These are phyloP conservation scores for Akebia trifoliata DNA, from an alignment of 164 flowering plant species.

Conservation along the genomic window DNA sequence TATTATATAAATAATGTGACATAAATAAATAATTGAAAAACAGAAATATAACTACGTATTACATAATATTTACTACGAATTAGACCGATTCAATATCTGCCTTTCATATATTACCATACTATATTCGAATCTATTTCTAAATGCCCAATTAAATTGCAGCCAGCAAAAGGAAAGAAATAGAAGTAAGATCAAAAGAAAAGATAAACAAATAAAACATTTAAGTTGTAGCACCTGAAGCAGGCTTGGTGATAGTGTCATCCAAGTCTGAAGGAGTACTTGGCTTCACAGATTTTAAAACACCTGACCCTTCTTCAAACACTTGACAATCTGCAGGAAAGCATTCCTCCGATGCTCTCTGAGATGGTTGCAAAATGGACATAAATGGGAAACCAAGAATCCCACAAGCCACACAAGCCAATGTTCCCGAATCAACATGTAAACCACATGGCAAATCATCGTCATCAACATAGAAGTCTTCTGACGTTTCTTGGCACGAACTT, in stretches of 20 bases:
- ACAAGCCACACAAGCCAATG: constrained; percentile 92
- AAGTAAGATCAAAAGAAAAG: not conserved
- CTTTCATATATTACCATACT: too few relatives aligned
- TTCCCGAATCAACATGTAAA: constrained; percentile 85
- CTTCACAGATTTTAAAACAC: constrained; percentile 12
- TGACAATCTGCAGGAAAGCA: constrained; percentile 25
- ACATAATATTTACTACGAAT: too few relatives aligned
- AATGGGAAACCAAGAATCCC: constrained; percentile 97
- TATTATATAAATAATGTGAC: too few relatives aligned
- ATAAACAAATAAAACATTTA: constrained; percentile 7
- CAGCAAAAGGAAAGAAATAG: not conserved
- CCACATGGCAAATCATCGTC: constrained; percentile 71
- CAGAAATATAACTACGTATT: too few relatives aligned
- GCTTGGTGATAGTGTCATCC: constrained; percentile 15
- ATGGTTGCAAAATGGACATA: constrained; percentile 87
- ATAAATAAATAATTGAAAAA: too few relatives aligned
- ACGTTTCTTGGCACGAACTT: constrained; percentile 36
- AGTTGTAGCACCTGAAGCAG: constrained; percentile 38
- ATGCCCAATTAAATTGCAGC: too few relatives aligned
- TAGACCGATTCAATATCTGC: too few relatives aligned
- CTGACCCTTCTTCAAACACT: constrained; percentile 16
- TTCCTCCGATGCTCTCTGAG: constrained; percentile 40
- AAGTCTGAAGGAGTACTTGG: constrained; percentile 8
- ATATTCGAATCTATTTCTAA: too few relatives aligned
- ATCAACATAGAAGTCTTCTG: constrained; percentile 41